These are phyloP conservation scores for Pseudogymnoascus sp. DNA, from an alignment of 2,329 filamentous ascomycete genomes.

Conservation along the genomic window DNA sequence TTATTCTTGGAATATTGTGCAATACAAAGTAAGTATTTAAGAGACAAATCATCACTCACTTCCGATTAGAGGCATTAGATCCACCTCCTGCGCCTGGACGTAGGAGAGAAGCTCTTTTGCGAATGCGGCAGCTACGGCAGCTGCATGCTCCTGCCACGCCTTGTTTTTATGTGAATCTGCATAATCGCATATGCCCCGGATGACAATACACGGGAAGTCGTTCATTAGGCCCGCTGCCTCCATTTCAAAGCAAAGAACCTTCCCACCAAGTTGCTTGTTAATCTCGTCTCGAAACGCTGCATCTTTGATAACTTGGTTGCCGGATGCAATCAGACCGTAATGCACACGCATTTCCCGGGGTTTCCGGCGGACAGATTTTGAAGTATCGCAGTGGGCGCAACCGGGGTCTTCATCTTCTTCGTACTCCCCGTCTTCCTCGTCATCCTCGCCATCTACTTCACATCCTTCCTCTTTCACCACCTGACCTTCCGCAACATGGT, in stretches of 20 bases:
- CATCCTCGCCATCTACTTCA: slow-evolving; percentile 3
- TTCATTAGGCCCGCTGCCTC: not conserved
- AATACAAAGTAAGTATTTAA: too few relatives aligned
- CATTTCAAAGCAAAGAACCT: slow-evolving; percentile 1
- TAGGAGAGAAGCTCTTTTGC: slow-evolving; percentile 9
- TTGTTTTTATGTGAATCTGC: slow-evolving; percentile 15
- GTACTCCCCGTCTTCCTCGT: slow-evolving; percentile 7
- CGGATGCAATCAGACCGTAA: slow-evolving; percentile 25
- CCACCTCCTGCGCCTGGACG: not conserved
- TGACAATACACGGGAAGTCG: slow-evolving; percentile 1
- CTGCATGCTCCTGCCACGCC: slow-evolving; percentile 16
- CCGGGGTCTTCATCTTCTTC: slow-evolving; percentile 13
- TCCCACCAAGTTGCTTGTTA: not conserved
- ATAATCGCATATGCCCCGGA: slow-evolving; percentile 12
- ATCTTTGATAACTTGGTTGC: slow-evolving; percentile 15
- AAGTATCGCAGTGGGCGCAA: slow-evolving; percentile 18
- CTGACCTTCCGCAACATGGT: not conserved
- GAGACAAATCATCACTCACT: too few relatives aligned
- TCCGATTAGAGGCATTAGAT: too few relatives aligned
- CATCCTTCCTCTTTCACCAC: too few relatives aligned
- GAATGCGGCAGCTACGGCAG: slow-evolving; percentile 13
- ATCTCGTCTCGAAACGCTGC: not conserved
- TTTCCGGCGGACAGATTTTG: slow-evolving; percentile 15
- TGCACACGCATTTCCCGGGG: slow-evolving; percentile 20
- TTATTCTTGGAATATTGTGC: too few relatives aligned